These are phyloP conservation scores for Nidularia pulvinata DNA, from an alignment of 768 basidiomycete genomes.

Conservation along the genomic window DNA sequence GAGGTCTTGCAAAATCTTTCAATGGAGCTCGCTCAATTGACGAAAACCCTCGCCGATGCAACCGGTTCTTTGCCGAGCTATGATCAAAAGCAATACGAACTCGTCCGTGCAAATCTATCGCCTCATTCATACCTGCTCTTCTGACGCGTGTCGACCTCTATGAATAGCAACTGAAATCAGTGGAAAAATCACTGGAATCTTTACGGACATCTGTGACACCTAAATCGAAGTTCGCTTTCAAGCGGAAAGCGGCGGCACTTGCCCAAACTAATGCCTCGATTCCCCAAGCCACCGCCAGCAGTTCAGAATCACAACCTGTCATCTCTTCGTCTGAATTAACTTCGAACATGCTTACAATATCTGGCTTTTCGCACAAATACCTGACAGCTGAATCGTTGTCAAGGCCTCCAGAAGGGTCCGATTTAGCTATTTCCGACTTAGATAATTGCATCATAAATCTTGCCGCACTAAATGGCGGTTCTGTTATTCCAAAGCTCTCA, in stretches of 20 bases:
- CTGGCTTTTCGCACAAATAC: constrained; percentile 41
- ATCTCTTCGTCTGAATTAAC: not conserved
- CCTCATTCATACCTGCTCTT: not conserved
- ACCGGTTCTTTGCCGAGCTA: constrained; percentile 66
- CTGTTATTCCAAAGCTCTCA: constrained; percentile 29
- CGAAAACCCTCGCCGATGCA: constrained; percentile 65
- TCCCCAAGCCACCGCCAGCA: too few species aligned
- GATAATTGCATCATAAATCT: constrained; percentile 74
- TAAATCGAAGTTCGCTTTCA: constrained; percentile 70
- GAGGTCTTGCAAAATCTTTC: constrained; percentile 43
- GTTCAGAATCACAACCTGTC: too few species aligned
- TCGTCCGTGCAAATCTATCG: constrained; percentile 37
- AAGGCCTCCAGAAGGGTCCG: constrained; percentile 32
- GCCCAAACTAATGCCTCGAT: too few species aligned
- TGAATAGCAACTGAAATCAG: constrained; percentile 60
- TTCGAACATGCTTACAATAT: constrained; percentile 38
- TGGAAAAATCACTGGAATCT: constrained; percentile 57
- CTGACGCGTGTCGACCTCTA: not conserved
- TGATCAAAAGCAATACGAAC: constrained; percentile 73
- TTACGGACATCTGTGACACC: constrained; percentile 42
- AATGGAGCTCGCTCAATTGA: constrained; percentile 51
- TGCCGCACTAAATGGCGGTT: not conserved
- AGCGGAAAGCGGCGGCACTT: constrained; percentile 28
- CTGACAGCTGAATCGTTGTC: constrained; percentile 43
- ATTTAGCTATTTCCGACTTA: constrained; percentile 69